A percentile compares a stretch with the other conserved stretches of the same genome.
Conservation (phyloP, 106 monocot species). For the Dendrobium nobile region DNA sequence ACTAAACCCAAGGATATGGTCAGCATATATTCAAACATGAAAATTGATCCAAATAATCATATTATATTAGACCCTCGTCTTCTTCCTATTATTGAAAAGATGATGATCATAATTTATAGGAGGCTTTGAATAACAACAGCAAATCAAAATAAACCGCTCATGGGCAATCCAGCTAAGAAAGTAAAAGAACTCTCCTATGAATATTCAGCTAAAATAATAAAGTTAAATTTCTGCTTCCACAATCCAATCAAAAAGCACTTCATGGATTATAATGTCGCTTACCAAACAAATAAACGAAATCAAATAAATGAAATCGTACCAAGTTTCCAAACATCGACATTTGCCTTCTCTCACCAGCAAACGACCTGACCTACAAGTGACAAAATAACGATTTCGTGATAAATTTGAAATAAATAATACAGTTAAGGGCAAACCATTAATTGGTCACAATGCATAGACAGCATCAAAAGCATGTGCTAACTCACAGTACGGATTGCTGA, state of each 20-base stretch:
- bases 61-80: too few species aligned
- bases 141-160: neutral
- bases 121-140: neutral
- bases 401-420: neutral
- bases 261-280: neutral
- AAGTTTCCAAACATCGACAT: slow-evolving; percentile 75
- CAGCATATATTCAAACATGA: too few species aligned
- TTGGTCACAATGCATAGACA: neutral
- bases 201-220: neutral
- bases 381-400: neutral
- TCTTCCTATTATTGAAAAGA: too few species aligned
- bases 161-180: neutral
- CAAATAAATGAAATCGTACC: slow-evolving; percentile 35
- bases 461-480: neutral
- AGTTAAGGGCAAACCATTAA: neutral
- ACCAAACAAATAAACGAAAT: neutral
- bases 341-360: slow-evolving; percentile 92
- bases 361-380: slow-evolving; percentile 72
- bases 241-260: neutral
- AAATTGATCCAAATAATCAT: too few species aligned
- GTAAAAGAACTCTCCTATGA: neutral
- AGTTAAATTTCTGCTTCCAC: neutral
- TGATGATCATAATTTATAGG: too few species aligned
- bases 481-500: slow-evolving; percentile 94
- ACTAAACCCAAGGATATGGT: too few species aligned